Evolutionary conservation across 2,329 filamentous ascomycete species (phyloP).

Genomic region (Clarireedia paspali): DNA sequence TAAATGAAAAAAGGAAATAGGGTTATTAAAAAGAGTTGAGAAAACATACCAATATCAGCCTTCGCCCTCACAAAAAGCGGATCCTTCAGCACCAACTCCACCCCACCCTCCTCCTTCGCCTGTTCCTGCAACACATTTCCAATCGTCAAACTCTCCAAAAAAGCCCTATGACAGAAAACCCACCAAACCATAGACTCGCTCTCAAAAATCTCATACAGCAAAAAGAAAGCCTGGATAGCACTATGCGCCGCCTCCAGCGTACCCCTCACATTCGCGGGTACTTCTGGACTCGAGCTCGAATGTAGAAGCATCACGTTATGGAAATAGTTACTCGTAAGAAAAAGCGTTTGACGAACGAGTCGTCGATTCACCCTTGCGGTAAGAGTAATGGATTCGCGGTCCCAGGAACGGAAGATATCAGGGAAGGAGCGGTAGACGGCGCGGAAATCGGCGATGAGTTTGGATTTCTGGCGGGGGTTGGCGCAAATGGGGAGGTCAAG

Average conservation of each 20-base stretch:
- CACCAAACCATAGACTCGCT: constrained; percentile 73
- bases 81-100: constrained; percentile 41
- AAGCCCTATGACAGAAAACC: constrained; percentile 76
- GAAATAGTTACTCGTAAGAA: constrained; percentile 74
- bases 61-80: constrained; percentile 53
- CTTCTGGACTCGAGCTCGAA: constrained; percentile 56
- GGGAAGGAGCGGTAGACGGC: constrained; percentile 68
- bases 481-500: constrained; percentile 65
- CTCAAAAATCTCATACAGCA: constrained; percentile 61
- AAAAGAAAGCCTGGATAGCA: constrained; percentile 66
- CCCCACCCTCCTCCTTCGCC: constrained; percentile 37
- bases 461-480: constrained; percentile 60
- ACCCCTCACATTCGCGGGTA: constrained; percentile 57
- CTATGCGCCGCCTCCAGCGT: constrained; percentile 70
- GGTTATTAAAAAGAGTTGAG: background rate
- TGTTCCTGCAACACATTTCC: constrained; percentile 50
- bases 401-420: constrained; percentile 60
- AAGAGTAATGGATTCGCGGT: constrained; percentile 51
- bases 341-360: constrained; percentile 65
- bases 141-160: constrained; percentile 67
- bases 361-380: constrained; percentile 51
- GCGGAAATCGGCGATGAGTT: constrained; percentile 62
- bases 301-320: constrained; percentile 77
- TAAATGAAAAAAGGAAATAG: background rate
- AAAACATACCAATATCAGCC: constrained; percentile 49